These are phyloP conservation scores for Solanum aculeatissimum DNA, from an alignment of 305 asterid species.

Conservation along the genomic window DNA sequence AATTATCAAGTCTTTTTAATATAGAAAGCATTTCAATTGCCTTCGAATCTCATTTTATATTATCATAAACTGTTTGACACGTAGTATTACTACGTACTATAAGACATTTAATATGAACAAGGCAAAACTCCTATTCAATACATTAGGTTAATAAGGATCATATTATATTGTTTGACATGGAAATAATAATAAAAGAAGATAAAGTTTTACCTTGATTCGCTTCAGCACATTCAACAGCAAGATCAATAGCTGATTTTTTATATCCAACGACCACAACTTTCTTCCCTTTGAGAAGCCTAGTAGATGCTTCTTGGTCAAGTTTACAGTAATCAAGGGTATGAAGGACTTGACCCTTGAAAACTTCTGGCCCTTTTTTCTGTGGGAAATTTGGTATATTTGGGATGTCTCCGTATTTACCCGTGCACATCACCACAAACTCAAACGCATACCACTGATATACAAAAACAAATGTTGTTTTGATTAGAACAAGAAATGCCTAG, in stretches of 20 bases:
- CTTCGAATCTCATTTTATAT: neutral
- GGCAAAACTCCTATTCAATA: neutral
- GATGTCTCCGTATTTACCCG: slow-evolving; percentile 79
- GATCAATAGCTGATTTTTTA: slow-evolving; percentile 81
- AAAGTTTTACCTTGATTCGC: slow-evolving; percentile 63
- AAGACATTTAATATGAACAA: neutral
- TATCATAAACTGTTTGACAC: neutral
- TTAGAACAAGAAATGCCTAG: neutral
- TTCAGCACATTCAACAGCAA: slow-evolving; percentile 82
- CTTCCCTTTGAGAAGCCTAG: slow-evolving; percentile 35
- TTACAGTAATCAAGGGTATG: slow-evolving; percentile 75
- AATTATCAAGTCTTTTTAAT: neutral
- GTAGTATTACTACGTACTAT: neutral
- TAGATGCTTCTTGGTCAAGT: slow-evolving; percentile 44
- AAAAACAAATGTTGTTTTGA: too few species aligned
- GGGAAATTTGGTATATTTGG: slow-evolving; percentile 59
- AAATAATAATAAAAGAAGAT: neutral
- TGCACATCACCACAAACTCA: slow-evolving; percentile 72
- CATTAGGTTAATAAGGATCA: neutral
- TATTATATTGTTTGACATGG: neutral
- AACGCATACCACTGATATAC: slow-evolving; percentile 47
- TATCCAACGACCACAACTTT: slow-evolving; percentile 71
- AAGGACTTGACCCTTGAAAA: slow-evolving; percentile 51
- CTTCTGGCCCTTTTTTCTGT: slow-evolving; percentile 56
- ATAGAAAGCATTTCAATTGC: neutral